Evolutionary conservation across 108 stramenopile genomes (phyloP), one percentile per base, ranked within the genome.

Genomic region (Cylindrotheca closterium): DNA sequence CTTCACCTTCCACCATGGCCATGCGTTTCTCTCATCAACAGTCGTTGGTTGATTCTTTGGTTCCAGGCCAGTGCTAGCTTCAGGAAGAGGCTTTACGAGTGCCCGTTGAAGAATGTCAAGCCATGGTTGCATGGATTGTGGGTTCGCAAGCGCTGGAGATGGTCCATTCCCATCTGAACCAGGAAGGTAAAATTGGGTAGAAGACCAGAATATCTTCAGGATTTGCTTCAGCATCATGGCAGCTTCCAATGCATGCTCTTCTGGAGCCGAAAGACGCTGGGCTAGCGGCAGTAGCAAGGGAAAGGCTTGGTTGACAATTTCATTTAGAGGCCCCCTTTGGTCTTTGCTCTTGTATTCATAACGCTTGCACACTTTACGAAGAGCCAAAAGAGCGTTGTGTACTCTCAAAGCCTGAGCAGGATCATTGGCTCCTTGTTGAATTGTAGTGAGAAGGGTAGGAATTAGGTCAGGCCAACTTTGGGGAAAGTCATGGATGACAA

Each of bases 1-100:
- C 76, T 99, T 99, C 2, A 92, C 89, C 73, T 99, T 99, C 98
- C 98, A 99, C 94, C 95, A 96, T 0, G 96, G 95, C 95, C 93
- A 97, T 17, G 80, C 77, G 65, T 94, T 91, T 28, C 96, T 73
- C 51, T 96, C 96, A 56, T 93, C 96, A 28, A 84, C 70, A n/a
- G 77, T 51, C 22, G 68, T 76, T 1, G 98, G 97, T 73, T 96
- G 96, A 23, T 60, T 58, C 18, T 47, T 65, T 4, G 90, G 83
- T 64, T 78, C 79, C 23, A 79, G 69, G 10, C 85, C 85, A 1
- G 80, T 85, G 57, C 63, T 74, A 4, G 83, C 86, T 60, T 95
- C 94, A 7, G 91, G 92, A 23, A 94, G 72, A 21, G 80, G 83
- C 66, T 93, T 92, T 42, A 75, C 57, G 45, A 95, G 65, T 7